A percentile compares a stretch with the other conserved stretches of the same genome.
Conservation (phyloP, 805 yeast species). For the Kazachstania psychrophila region DNA sequence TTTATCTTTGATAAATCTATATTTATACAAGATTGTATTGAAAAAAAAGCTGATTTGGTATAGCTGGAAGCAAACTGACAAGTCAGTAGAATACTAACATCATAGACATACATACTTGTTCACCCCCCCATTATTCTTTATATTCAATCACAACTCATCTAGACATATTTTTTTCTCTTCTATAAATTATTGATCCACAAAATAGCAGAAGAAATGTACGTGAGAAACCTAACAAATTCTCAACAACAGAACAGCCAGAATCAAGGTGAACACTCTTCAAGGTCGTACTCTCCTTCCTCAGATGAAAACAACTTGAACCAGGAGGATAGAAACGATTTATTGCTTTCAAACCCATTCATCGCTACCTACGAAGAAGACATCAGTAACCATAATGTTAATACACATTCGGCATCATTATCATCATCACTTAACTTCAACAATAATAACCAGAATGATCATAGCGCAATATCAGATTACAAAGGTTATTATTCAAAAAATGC, state of each 20-base stretch:
- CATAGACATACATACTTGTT: no score
- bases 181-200: no score
- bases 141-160: no score
- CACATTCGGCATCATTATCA: conserved; percentile 6
- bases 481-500: conserved; percentile 26
- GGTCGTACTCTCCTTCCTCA: conserved; percentile 10
- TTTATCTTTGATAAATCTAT: no score
- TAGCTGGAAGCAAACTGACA: no score
- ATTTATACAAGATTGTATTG: no score
- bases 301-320: neutral
- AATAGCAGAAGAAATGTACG: no score
- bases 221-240: conserved; percentile 9
- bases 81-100: no score
- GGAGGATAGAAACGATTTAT: no score
- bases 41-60: no score
- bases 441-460: neutral
- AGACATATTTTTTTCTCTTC: no score
- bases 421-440: conserved; percentile 1
- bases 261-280: neutral
- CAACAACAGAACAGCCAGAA: neutral
- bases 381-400: neutral
- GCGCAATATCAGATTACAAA: conserved; percentile 19
- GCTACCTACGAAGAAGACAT: conserved; percentile 13
- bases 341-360: conserved; percentile 9
- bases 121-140: no score